Percentiles rank a stretch among this genome's conserved stretches.
These are phyloP conservation scores for Naegleria fowleri DNA, from an alignment of 208 protist genomes.

Conservation along the genomic window DNA sequence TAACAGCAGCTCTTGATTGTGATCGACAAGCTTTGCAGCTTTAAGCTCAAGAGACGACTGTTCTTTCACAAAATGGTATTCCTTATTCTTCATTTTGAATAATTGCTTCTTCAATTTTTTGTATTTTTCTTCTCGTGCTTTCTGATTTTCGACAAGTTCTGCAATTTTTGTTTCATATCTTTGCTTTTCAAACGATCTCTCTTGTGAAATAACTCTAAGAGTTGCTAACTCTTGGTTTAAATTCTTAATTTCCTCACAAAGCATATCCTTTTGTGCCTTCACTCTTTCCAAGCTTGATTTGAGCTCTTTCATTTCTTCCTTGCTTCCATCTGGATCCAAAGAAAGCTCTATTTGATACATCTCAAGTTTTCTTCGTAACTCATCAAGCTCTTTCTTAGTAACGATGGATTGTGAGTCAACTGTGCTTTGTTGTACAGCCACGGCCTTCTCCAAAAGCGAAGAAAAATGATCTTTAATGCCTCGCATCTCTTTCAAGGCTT, in stretches of 20 bases:
- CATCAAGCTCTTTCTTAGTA: neutral
- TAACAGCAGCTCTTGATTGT: neutral
- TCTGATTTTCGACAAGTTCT: neutral
- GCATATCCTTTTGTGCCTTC: neutral
- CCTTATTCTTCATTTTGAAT: constrained; percentile 1
- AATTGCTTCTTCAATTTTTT: neutral
- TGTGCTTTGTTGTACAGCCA: neutral
- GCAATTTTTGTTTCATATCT: neutral
- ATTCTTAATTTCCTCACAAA: neutral
- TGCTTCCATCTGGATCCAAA: neutral
- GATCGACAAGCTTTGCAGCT: neutral
- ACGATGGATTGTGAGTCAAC: neutral
- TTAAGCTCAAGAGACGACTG: neutral
- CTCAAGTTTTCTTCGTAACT: neutral
- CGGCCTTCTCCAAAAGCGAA: neutral
- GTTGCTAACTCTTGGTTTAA: neutral
- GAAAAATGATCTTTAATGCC: neutral
- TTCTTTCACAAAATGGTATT: constrained; percentile 3
- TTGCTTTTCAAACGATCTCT: neutral
- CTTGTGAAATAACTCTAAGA: neutral
- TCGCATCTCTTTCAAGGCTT: neutral
- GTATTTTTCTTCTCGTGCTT: neutral
- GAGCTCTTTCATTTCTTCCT: neutral
- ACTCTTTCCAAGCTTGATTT: neutral
- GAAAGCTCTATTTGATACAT: neutral